Conservation (phyloP, 2,329 filamentous ascomycete species). For the Cercospora zeae-maydis region DNA sequence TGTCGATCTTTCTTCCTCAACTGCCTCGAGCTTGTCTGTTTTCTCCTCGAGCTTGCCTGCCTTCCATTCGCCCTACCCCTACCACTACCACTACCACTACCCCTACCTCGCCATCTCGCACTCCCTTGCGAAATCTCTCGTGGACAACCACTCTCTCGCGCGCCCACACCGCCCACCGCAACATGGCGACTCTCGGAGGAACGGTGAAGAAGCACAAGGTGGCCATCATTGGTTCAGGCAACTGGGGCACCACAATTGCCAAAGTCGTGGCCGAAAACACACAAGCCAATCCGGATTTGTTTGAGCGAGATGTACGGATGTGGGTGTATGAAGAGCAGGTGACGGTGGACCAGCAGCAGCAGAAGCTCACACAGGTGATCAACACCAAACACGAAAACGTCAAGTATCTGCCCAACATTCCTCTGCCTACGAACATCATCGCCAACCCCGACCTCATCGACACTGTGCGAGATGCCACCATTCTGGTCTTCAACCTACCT, state of each 20-base stretch:
- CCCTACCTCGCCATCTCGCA: background rate
- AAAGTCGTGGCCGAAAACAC: constrained; percentile 97
- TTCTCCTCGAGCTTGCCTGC: background rate
- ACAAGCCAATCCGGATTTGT: constrained; percentile 69
- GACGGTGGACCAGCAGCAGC: constrained; percentile 68
- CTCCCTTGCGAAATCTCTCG: background rate
- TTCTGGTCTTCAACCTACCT: constrained; percentile 93
- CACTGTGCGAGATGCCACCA: constrained; percentile 76
- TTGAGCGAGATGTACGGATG: constrained; percentile 91
- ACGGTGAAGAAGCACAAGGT: constrained; percentile 80
- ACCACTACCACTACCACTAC: background rate
- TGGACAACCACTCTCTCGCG: no score
- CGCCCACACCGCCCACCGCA: background rate
- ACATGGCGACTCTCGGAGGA: constrained; percentile 50
- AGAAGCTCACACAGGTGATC: constrained; percentile 88
- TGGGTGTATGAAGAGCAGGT: constrained; percentile 98
- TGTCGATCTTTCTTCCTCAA: background rate
- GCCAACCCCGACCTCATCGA: constrained; percentile 79
- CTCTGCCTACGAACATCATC: constrained; percentile 75
- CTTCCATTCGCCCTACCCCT: background rate
- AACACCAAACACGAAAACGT: constrained; percentile 93
- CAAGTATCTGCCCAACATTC: constrained; percentile 92
- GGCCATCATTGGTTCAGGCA: constrained; percentile 90
- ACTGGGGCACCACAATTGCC: constrained; percentile 96
- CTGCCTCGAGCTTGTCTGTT: background rate